Percentiles rank a stretch among this genome's conserved stretches.
phyloP scores from a whole-genome alignment of 768 basidiomycete species.

The Ephemerocybe angulata region DNA sequence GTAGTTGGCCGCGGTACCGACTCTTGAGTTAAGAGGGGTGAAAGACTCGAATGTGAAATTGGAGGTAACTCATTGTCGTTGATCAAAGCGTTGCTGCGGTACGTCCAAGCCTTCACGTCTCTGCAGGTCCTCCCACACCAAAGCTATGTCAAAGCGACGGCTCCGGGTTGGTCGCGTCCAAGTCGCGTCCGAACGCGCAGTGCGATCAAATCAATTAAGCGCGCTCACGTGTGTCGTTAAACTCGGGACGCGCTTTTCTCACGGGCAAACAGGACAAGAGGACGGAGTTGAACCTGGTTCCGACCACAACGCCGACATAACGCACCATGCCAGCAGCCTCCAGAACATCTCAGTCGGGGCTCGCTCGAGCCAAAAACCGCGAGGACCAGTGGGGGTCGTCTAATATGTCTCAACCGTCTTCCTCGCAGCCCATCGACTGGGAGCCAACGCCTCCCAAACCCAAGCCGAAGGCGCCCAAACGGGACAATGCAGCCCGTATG shows the following conservation, averaged over 20 bases:
- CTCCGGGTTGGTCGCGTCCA: too few species aligned
- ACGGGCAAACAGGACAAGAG: neutral
- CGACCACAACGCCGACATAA: neutral
- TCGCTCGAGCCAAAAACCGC: slow-evolving; percentile 53
- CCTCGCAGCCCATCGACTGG: slow-evolving; percentile 41
- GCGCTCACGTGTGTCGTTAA: neutral
- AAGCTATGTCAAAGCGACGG: too few species aligned
- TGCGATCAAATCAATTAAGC: too few species aligned
- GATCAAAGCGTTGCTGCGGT: too few species aligned
- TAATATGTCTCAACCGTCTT: slow-evolving; percentile 23
- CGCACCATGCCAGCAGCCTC: slow-evolving; percentile 30
- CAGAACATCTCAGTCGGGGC: slow-evolving; percentile 45
- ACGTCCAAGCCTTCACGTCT: too few species aligned
- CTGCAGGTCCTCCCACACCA: too few species aligned
- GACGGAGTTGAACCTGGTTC: neutral
- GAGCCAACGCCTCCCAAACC: slow-evolving; percentile 40
- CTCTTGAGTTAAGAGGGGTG: too few species aligned
- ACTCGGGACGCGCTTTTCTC: neutral
- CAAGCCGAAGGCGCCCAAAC: slow-evolving; percentile 17
- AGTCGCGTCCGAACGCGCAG: too few species aligned
- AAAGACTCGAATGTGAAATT: too few species aligned
- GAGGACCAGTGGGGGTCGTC: slow-evolving; percentile 64
- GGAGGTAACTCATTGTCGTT: too few species aligned
- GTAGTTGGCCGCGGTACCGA: too few species aligned
- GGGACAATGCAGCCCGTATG: slow-evolving; percentile 41